Conservation (phyloP, 1,284 basidiomycete genomes). For the Psilocybe mexicana region DNA sequence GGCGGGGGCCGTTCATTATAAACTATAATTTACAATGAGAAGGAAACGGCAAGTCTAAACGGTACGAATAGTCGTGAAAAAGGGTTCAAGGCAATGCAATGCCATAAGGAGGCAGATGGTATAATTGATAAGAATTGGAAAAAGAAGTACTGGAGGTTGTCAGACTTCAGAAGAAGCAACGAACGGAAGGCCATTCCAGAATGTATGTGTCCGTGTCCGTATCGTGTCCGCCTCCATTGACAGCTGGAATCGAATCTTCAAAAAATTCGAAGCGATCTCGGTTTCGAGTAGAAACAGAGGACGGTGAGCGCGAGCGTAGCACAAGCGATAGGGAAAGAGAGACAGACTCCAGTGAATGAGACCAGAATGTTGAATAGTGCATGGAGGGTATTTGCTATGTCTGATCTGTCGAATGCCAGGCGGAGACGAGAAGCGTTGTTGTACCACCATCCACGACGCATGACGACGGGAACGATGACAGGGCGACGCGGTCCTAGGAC, state of each 20-base stretch:
- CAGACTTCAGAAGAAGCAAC: background rate
- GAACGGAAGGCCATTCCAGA: background rate
- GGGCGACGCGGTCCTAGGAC: constrained; percentile 9
- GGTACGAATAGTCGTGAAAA: background rate
- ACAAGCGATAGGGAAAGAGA: constrained; percentile 38
- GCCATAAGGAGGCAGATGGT: background rate
- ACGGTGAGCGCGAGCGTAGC: constrained; percentile 36
- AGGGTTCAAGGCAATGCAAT: background rate
- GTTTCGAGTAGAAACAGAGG: constrained; percentile 41
- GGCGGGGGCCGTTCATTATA: no score
- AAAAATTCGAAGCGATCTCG: constrained; percentile 35
- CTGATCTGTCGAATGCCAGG: constrained; percentile 5
- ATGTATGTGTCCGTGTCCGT: background rate
- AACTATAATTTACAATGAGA: background rate
- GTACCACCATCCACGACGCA: constrained; percentile 15
- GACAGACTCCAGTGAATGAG: constrained; percentile 23
- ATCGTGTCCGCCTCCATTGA: background rate
- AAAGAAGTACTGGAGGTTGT: background rate
- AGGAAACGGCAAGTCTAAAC: background rate
- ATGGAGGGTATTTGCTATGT: constrained; percentile 5
- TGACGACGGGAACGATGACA: background rate
- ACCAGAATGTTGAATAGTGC: constrained; percentile 14
- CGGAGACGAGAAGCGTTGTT: constrained; percentile 1
- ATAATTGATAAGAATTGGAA: background rate
- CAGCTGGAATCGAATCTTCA: constrained; percentile 7